Percentiles rank a stretch among this genome's conserved stretches.
phyloP scores from a whole-genome alignment of 371 early-diverging fungal genomes.

The Apophysomyces ossiformis region DNA sequence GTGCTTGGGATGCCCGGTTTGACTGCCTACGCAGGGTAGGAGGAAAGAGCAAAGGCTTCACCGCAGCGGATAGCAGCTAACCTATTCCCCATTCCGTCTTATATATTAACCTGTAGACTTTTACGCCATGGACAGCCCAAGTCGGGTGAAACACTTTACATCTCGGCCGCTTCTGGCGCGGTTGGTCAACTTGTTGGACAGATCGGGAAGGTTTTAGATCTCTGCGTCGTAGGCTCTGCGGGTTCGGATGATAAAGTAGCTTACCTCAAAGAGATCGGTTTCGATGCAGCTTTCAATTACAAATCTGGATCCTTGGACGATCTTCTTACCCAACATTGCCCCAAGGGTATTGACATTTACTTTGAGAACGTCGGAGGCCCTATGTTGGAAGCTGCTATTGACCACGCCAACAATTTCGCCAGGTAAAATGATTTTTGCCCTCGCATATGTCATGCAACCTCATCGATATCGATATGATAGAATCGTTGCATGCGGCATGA shows the following conservation, averaged over 20 bases:
- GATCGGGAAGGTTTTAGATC: conserved; percentile 71
- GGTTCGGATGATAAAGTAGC: conserved; percentile 83
- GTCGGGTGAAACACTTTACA: conserved; percentile 55
- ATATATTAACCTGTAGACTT: no score
- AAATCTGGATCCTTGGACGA: conserved; percentile 60
- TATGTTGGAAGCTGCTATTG: conserved; percentile 68
- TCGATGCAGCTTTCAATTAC: conserved; percentile 86
- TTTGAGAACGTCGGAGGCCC: conserved; percentile 79
- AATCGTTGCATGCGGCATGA: conserved; percentile 69
- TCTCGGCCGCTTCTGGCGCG: conserved; percentile 64
- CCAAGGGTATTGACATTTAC: conserved; percentile 78
- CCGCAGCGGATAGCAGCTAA: not conserved
- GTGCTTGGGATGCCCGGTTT: conserved; percentile 60
- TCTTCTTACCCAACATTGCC: conserved; percentile 54
- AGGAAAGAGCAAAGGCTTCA: not conserved
- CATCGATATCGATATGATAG: not conserved
- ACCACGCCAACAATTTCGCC: conserved; percentile 55
- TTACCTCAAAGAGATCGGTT: conserved; percentile 65
- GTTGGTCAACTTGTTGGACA: conserved; percentile 68
- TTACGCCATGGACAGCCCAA: conserved; percentile 42
- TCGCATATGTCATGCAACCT: not conserved
- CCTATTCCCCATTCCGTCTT: conserved; percentile 15
- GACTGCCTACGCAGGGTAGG: conserved; percentile 46
- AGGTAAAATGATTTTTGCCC: conserved; percentile 26
- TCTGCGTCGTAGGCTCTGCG: conserved; percentile 80